A percentile compares a stretch with the other conserved stretches of the same genome.
Evolutionary conservation across 2,329 filamentous ascomycete species (phyloP).

Genomic region (Pyrenophora tritici-repentis): DNA sequence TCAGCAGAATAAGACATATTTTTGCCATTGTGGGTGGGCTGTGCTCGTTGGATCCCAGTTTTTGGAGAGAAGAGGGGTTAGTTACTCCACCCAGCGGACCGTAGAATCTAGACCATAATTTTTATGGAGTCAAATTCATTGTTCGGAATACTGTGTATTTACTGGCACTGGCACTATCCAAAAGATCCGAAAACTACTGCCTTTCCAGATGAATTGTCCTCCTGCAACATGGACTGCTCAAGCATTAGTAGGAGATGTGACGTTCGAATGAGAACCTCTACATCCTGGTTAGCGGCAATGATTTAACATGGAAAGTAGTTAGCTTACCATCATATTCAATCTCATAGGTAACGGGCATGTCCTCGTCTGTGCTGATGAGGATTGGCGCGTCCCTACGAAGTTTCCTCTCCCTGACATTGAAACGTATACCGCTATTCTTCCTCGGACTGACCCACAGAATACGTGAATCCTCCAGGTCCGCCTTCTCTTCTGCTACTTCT

Average conservation of each 20-base stretch:
- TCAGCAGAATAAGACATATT: neutral
- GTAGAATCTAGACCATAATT: slow-evolving; percentile 1
- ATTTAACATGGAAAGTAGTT: slow-evolving; percentile 20
- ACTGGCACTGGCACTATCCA: slow-evolving; percentile 20
- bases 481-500: slow-evolving; percentile 18
- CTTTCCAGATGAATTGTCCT: slow-evolving; percentile 65
- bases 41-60: slow-evolving; percentile 4
- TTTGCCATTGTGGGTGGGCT: neutral
- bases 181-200: slow-evolving; percentile 67
- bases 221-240: slow-evolving; percentile 67
- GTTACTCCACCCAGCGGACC: slow-evolving; percentile 1
- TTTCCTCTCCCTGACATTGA: slow-evolving; percentile 64
- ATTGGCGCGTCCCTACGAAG: slow-evolving; percentile 56
- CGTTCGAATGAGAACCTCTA: slow-evolving; percentile 41
- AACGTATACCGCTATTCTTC: slow-evolving; percentile 69
- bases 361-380: slow-evolving; percentile 63
- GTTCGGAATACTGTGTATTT: slow-evolving; percentile 3
- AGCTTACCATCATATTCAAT: slow-evolving; percentile 71
- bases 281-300: neutral
- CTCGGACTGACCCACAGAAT: slow-evolving; percentile 72
- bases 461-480: slow-evolving; percentile 19
- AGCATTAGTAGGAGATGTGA: slow-evolving; percentile 53
- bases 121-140: neutral
- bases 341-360: slow-evolving; percentile 70
- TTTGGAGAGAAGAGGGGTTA: slow-evolving; percentile 1